Base-by-base conservation (phyloP, 805 yeast genomes). In the Sugiyamaella lignohabitans region DNA sequence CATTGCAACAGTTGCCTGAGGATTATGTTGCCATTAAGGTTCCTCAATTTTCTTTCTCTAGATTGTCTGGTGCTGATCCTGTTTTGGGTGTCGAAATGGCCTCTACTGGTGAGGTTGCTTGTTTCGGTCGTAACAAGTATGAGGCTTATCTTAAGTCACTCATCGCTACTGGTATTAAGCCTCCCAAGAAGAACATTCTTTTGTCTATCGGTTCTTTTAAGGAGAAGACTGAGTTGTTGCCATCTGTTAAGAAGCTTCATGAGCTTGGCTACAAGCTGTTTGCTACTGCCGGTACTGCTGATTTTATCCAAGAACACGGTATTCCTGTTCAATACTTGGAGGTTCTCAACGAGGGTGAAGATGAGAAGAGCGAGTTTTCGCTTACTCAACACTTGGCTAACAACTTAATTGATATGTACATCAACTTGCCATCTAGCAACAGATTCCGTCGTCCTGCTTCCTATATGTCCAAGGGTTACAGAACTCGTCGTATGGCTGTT, bases 221-320 rank as follows among this genome's bases (percentile, higher is more conserved):
- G 71, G 99, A 93, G 72, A 93, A 93, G 73, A 82, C 77, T 59
- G 99, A 93, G 69, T 74, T 93, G 60, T 70, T 93, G 55, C 98
- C 99, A 45, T 77, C 91, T 23, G 87, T 93, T 56, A 74, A 75
- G 67, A 84, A 80, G 64, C 73, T 93, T 51, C 73, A 80, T 66
- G 86, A 85, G 64, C 69, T 87, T 67, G 98, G 96, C 49, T 93
- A 74, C 76, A 82, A 83, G 60, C 72, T 93, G 60, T 94, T 88
- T 70, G 99, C 98, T 38, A 93, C 99, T 55, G 87, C 98, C 23
- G 99, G 99, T 74, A 93, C 99, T 55, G 96, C 98, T 54, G 98
- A 93, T 69, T 93, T 93, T 72, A 82, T 93, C 60, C 87, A 86
- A 66, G 98, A 93, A 69, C 96, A 93, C 66, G 84, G 81, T 43